phyloP scores from a whole-genome alignment of 2,329 filamentous ascomycete genomes.

The Immersiporthe knoxdaviesiana region DNA sequence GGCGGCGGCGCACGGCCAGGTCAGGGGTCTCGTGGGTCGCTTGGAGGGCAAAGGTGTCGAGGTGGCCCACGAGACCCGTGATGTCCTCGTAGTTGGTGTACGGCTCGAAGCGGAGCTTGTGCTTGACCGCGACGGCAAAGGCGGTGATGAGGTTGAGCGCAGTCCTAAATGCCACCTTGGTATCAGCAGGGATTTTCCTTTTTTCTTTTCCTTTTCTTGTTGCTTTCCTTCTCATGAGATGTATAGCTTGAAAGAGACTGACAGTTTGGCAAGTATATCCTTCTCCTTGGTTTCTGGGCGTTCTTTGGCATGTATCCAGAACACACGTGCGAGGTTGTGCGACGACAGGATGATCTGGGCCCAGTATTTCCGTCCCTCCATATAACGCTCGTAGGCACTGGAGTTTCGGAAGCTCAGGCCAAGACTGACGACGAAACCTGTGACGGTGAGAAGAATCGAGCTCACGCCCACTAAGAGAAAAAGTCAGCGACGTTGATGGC shows the following conservation, averaged over 20 bases:
- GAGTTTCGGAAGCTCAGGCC: slow-evolving; percentile 77
- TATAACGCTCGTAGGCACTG: slow-evolving; percentile 73
- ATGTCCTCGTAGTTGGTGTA: slow-evolving; percentile 72
- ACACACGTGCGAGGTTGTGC: slow-evolving; percentile 72
- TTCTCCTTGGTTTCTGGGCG: slow-evolving; percentile 61
- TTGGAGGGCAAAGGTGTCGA: slow-evolving; percentile 66
- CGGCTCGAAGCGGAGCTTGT: slow-evolving; percentile 74
- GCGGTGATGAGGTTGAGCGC: slow-evolving; percentile 71
- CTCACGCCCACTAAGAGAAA: slow-evolving; percentile 53
- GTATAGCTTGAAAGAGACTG: slow-evolving; percentile 21
- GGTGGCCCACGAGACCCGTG: slow-evolving; percentile 61
- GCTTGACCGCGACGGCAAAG: slow-evolving; percentile 71
- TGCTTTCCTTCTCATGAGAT: not conserved
- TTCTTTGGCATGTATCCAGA: slow-evolving; percentile 79
- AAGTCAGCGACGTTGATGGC: not conserved
- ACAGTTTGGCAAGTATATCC: slow-evolving; percentile 68
- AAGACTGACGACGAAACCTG: slow-evolving; percentile 82
- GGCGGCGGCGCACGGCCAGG: slow-evolving; percentile 38
- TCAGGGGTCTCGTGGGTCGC: slow-evolving; percentile 45
- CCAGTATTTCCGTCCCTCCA: slow-evolving; percentile 60
- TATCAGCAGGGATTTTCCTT: slow-evolving; percentile 13
- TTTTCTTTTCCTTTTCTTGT: not conserved
- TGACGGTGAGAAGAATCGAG: slow-evolving; percentile 77
- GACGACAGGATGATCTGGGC: slow-evolving; percentile 62
- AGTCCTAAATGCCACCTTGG: slow-evolving; percentile 40